Percentiles rank a stretch among this genome's conserved stretches.
These are phyloP conservation scores for Piromyces sp. DNA, from an alignment of 192 early-diverging fungal species.

Conservation along the genomic window DNA sequence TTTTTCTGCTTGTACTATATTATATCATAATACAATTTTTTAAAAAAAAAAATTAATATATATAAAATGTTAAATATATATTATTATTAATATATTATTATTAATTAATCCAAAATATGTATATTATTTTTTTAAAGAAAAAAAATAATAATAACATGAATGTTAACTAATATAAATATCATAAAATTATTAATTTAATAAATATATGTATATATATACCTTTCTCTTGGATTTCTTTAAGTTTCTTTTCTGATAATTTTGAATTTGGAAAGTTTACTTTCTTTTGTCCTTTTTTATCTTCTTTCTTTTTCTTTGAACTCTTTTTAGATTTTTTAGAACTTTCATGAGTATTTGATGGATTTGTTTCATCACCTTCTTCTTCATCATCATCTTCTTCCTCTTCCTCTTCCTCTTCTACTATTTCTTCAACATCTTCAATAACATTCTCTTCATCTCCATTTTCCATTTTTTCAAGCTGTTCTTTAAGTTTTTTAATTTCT, in stretches of 20 bases:
- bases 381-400: slow-evolving; percentile 26
- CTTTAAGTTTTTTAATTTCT: slow-evolving; percentile 40
- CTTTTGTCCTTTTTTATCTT: neutral
- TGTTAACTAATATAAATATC: too few species aligned
- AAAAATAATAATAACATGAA: too few species aligned
- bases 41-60: slow-evolving; percentile 16
- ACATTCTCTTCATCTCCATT: slow-evolving; percentile 11
- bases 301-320: neutral
- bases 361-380: neutral
- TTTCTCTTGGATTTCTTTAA: neutral
- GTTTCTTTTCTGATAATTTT: neutral
- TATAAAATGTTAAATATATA: too few species aligned
- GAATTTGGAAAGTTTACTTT: neutral
- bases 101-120: too few species aligned
- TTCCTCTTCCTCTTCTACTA: slow-evolving; percentile 32
- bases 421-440: slow-evolving; percentile 20
- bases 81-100: too few species aligned
- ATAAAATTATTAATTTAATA: too few species aligned
- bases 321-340: slow-evolving; percentile 7
- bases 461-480: slow-evolving; percentile 25
- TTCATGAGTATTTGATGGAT: neutral
- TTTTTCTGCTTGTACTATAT: slow-evolving; percentile 36
- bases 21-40: too few species aligned
- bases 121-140: too few species aligned
- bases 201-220: neutral